Evolutionary conservation across 768 basidiomycete genomes (phyloP).

Genomic region (Mycena capillaripes): DNA sequence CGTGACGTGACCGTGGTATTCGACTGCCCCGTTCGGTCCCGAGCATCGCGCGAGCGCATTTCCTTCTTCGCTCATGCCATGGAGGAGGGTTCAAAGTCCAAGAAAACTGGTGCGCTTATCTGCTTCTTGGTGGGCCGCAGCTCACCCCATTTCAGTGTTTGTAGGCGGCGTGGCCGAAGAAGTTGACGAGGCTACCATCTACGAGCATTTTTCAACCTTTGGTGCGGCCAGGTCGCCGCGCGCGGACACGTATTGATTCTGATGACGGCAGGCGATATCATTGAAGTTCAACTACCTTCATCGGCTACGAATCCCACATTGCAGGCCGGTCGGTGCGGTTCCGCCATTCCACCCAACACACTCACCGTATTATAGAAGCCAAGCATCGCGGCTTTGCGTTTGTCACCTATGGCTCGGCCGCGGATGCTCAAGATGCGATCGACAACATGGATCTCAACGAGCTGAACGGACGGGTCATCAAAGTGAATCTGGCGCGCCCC

Average conservation of each 20-base stretch:
- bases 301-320: constrained; percentile 79
- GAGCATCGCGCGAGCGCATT: constrained; percentile 14
- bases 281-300: constrained; percentile 91
- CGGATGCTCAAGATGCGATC: constrained; percentile 95
- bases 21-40: background rate
- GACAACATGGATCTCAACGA: constrained; percentile 99
- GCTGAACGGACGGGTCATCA: constrained; percentile 79
- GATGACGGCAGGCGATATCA: constrained; percentile 80
- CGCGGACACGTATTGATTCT: constrained; percentile 21
- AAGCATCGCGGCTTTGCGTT: constrained; percentile 97
- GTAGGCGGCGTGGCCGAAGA: constrained; percentile 88
- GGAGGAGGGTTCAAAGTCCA: constrained; percentile 89
- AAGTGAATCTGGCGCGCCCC: constrained; percentile 89
- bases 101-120: constrained; percentile 66
- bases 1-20: background rate
- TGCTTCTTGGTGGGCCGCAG: no score
- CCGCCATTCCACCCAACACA: constrained; percentile 20
- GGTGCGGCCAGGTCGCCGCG: constrained; percentile 62
- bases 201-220: constrained; percentile 89
- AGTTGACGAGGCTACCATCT: constrained; percentile 81
- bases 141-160: constrained; percentile 59
- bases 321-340: constrained; percentile 63
- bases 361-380: constrained; percentile 58
- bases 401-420: constrained; percentile 83
- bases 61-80: constrained; percentile 51